Evolutionary conservation across 306 rosid species (phyloP).

Genomic region (Quercus mongolica): DNA sequence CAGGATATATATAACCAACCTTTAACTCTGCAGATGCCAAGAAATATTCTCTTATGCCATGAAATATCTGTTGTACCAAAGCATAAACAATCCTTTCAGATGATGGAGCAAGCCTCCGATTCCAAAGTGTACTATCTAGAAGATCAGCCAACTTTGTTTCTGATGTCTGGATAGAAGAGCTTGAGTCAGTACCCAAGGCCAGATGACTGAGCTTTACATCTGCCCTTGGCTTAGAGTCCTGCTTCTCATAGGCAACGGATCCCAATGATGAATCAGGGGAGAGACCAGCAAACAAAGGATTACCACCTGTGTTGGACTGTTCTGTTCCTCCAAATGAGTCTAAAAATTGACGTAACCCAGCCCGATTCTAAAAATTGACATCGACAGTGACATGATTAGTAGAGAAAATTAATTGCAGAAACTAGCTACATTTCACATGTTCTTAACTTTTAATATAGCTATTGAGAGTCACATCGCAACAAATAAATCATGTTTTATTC

Average conservation of each 20-base stretch:
- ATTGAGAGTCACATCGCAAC: background rate
- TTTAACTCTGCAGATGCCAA: constrained; percentile 91
- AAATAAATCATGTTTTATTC: background rate
- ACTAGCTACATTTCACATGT: constrained; percentile 4
- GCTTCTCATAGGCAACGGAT: constrained; percentile 60
- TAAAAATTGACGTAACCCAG: constrained; percentile 90
- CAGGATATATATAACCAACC: constrained; percentile 51
- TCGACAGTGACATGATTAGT: constrained; percentile 22
- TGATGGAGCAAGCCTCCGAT: constrained; percentile 95
- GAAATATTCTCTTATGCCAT: constrained; percentile 93
- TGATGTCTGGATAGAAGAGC: constrained; percentile 54
- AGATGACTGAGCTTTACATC: constrained; percentile 94
- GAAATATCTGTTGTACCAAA: constrained; percentile 95
- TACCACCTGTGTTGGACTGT: constrained; percentile 42
- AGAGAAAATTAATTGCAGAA: constrained; percentile 4
- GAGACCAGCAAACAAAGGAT: constrained; percentile 35
- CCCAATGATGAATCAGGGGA: constrained; percentile 49
- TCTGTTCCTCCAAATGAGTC: constrained; percentile 97
- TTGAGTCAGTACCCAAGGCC: constrained; percentile 72
- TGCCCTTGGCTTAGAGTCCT: constrained; percentile 61
- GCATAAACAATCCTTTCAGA: constrained; percentile 97
- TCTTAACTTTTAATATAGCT: background rate
- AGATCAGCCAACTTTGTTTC: constrained; percentile 97
- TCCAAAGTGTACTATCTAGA: constrained; percentile 97
- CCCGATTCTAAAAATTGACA: constrained; percentile 68